phyloP scores from a whole-genome alignment of 495 filamentous ascomycete genomes.

The Talaromyces adpressus region DNA sequence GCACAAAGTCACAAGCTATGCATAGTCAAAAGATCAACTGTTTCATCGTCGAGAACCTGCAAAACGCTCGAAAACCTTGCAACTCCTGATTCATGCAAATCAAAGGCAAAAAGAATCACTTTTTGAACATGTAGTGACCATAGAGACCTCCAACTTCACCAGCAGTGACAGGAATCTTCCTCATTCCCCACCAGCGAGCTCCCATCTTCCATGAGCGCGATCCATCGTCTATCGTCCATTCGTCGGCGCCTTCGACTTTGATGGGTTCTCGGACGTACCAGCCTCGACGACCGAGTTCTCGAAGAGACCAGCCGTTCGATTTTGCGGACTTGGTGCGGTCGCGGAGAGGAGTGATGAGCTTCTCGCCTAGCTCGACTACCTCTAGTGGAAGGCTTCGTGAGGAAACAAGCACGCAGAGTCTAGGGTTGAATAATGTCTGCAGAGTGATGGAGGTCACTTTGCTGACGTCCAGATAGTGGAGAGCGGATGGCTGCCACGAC shows the following conservation, averaged over 20 bases:
- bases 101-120: conserved; percentile 31
- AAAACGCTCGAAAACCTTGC: conserved; percentile 1
- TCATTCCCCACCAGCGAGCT: conserved; percentile 80
- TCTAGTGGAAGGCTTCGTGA: conserved; percentile 61
- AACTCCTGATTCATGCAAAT: conserved; percentile 1
- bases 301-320: conserved; percentile 56
- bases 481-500: conserved; percentile 52
- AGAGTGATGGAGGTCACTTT: conserved; percentile 51
- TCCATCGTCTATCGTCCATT: conserved; percentile 37
- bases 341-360: conserved; percentile 55
- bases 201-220: conserved; percentile 79
- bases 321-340: conserved; percentile 45
- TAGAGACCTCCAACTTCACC: conserved; percentile 82
- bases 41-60: background rate
- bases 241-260: conserved; percentile 14
- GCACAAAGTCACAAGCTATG: background rate
- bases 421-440: conserved; percentile 52
- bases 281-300: conserved; percentile 60
- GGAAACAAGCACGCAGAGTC: conserved; percentile 51
- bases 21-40: background rate
- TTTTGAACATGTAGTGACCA: conserved; percentile 78
- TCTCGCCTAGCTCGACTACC: conserved; percentile 72
- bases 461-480: conserved; percentile 75
- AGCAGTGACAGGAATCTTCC: conserved; percentile 72
- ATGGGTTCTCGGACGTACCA: conserved; percentile 59